A percentile compares a stretch with the other conserved stretches of the same genome.
These are phyloP conservation scores for Tilletia horrida DNA, from an alignment of 1,284 basidiomycete species.

Conservation along the genomic window DNA sequence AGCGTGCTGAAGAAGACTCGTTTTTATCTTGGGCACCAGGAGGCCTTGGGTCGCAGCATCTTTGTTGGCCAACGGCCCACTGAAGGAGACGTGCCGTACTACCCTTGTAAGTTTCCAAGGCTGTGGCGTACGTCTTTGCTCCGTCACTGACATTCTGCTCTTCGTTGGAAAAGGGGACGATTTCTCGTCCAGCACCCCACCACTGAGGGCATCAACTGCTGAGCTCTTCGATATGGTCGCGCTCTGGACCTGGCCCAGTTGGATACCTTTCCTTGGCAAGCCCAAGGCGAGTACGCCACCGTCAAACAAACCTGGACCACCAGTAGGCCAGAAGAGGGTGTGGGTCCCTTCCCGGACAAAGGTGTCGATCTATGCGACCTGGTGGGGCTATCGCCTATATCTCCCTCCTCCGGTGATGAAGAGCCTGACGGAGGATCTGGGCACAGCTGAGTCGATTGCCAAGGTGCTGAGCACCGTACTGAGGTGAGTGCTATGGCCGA, in stretches of 20 bases:
- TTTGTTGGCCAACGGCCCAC: slow-evolving; percentile 26
- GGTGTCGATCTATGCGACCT: slow-evolving; percentile 37
- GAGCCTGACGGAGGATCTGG: slow-evolving; percentile 35
- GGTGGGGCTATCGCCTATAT: slow-evolving; percentile 48
- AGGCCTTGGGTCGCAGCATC: slow-evolving; percentile 27
- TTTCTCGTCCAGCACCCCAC: background rate
- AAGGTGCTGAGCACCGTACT: slow-evolving; percentile 38
- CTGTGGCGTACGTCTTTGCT: background rate
- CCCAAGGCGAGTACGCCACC: slow-evolving; percentile 13
- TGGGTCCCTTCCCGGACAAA: slow-evolving; percentile 41
- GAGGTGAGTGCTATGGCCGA: slow-evolving; percentile 24
- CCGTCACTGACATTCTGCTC: background rate
- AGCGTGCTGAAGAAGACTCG: slow-evolving; percentile 33
- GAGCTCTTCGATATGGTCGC: slow-evolving; percentile 16
- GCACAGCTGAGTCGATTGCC: slow-evolving; percentile 42
- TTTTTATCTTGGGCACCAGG: slow-evolving; percentile 38
- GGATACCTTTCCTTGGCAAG: slow-evolving; percentile 37
- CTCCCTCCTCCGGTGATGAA: slow-evolving; percentile 39
- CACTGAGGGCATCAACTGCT: slow-evolving; percentile 22
- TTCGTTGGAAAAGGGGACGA: background rate
- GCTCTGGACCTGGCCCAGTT: slow-evolving; percentile 40
- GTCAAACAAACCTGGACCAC: background rate
- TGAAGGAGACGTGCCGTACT: slow-evolving; percentile 29
- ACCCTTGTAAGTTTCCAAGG: slow-evolving; percentile 30
- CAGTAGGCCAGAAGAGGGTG: slow-evolving; percentile 35